Base-by-base conservation (phyloP, 345 rosid genomes). In the Gossypium australe region DNA sequence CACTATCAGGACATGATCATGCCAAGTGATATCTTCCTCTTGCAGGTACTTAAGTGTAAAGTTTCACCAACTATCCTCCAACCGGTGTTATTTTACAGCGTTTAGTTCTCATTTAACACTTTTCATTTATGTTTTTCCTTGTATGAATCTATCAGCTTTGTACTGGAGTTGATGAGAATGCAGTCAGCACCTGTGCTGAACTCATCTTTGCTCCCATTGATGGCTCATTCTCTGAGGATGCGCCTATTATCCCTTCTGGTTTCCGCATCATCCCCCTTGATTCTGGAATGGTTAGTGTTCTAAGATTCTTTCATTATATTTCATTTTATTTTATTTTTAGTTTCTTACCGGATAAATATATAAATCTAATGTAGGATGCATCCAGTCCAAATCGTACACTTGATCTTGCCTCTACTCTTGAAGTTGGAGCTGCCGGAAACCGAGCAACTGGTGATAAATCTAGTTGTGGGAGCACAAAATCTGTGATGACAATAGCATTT, bases 401-500 rank as follows among this genome's bases (percentile, higher is more conserved):
- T 25, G 98, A 94, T 82, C 89, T 94, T 80, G 97, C 98, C 3
- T 92, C 98, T 22, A 91, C 97, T 59, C 92, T 94, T 67, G 98
- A 94, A 77, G 78, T 92, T 7, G 97, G 93, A 67, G 74, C 84
- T 0, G 49, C 87, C 3, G 90, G 92, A 29, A 92, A 77, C 84
- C 84, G 83, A 80, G 78, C 86, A 7, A 77, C 88, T 6, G 89
- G 86, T n/a, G 97, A 92, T 70, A 81, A 77, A 67, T 76, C 89
- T 17, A 78, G 92, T 68, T 83, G 74, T 66, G 85, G 85, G 59
- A 83, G 86, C 82, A 75, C 87, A 79, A 90, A 94, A 75, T 94
- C 97, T 48, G 98, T 94, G 67, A 94, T 94, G 93, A 94, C 97
- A 48, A 94, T 94, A 75, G 97, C 98, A 45, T 92, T 94, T 78